phyloP scores from a whole-genome alignment of 768 basidiomycete genomes.

The Termitomyces sp. region DNA sequence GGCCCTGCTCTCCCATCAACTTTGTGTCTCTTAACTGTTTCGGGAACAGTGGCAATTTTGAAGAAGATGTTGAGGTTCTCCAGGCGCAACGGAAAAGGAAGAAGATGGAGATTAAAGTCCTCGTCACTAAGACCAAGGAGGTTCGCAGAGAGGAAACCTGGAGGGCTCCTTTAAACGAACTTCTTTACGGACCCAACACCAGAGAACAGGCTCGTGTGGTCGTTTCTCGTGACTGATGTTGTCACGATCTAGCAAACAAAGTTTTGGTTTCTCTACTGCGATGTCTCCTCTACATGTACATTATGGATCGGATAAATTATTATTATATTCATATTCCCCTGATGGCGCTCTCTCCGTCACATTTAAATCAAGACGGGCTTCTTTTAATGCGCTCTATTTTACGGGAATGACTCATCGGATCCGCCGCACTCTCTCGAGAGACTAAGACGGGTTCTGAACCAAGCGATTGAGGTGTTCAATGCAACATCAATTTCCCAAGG shows the following conservation, averaged over 20 bases:
- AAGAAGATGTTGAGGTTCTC: conserved; percentile 22
- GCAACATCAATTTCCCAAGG: too few species aligned
- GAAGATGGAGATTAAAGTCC: conserved; percentile 7
- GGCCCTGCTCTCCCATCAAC: conserved; percentile 19
- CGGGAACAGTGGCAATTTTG: conserved; percentile 21
- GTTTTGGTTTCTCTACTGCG: neutral
- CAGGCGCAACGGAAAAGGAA: conserved; percentile 18
- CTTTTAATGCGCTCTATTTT: neutral
- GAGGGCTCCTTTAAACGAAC: neutral
- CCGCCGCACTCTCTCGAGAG: neutral
- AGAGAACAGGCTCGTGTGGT: neutral
- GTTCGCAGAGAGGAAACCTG: conserved; percentile 8
- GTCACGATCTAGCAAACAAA: neutral
- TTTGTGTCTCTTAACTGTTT: conserved; percentile 27
- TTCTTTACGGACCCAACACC: neutral
- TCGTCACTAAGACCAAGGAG: conserved; percentile 9
- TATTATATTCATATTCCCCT: too few species aligned
- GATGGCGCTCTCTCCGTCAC: neutral
- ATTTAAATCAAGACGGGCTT: too few species aligned
- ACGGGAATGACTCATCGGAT: neutral
- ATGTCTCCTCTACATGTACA: neutral
- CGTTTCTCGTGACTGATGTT: neutral
- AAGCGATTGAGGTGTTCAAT: too few species aligned
- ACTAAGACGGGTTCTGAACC: too few species aligned
- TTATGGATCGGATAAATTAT: neutral